phyloP scores from a whole-genome alignment of 805 yeast genomes.

The Candida tibetensis region DNA sequence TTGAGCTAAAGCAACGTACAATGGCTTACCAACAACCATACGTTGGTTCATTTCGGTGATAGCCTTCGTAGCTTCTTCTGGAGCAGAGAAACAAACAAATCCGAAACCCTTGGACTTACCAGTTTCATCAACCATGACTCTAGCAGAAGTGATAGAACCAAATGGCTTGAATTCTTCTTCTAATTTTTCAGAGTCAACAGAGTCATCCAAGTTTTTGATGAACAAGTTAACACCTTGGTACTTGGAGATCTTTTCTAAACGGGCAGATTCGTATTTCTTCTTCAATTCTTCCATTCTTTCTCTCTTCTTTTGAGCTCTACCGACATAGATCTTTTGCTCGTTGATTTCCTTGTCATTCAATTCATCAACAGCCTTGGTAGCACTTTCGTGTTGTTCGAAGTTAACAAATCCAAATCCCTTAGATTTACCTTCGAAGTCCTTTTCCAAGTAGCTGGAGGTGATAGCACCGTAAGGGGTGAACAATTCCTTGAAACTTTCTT shows the following conservation, averaged over 20 bases:
- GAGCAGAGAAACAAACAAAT: constrained; percentile 94
- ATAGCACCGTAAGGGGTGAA: constrained; percentile 74
- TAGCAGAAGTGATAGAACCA: constrained; percentile 94
- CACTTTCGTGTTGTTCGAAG: constrained; percentile 83
- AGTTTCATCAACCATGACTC: constrained; percentile 90
- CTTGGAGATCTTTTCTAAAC: constrained; percentile 87
- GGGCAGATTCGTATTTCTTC: constrained; percentile 88
- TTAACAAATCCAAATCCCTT: constrained; percentile 96
- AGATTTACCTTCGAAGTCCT: constrained; percentile 82
- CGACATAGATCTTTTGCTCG: constrained; percentile 87
- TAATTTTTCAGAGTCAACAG: constrained; percentile 86
- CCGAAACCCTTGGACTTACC: constrained; percentile 98
- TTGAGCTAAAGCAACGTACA: constrained; percentile 98
- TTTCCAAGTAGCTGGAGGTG: constrained; percentile 79
- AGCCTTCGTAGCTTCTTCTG: constrained; percentile 99
- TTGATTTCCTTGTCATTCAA: constrained; percentile 83
- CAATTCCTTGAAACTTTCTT: constrained; percentile 66
- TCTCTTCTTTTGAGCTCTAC: constrained; percentile 98
- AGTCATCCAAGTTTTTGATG: constrained; percentile 93
- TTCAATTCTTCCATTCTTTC: constrained; percentile 96
- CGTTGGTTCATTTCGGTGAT: constrained; percentile 98
- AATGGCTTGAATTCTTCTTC: constrained; percentile 89
- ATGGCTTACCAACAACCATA: constrained; percentile 91
- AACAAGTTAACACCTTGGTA: constrained; percentile 97
- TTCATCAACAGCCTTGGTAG: constrained; percentile 87